These are phyloP conservation scores for Deuterostichococcus epilithicus DNA, from an alignment of 139 green algal species.

Conservation along the genomic window DNA sequence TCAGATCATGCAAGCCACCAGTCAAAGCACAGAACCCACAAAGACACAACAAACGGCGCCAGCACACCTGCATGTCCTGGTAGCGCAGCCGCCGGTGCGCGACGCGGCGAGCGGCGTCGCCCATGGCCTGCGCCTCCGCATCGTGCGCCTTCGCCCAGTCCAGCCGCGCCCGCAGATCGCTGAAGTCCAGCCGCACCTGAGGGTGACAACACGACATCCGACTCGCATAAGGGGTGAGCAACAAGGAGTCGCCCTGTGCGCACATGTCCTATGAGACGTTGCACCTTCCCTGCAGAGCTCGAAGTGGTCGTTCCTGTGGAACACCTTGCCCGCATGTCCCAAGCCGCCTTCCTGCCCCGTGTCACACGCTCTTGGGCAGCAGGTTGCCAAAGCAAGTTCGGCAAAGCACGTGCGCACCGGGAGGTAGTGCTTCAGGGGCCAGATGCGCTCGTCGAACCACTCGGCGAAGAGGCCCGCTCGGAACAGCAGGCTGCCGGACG, in stretches of 20 bases:
- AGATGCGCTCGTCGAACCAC: conserved; percentile 9
- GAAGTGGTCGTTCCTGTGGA: too few relatives aligned
- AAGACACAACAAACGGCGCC: background rate
- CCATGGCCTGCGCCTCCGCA: background rate
- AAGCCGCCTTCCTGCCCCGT: too few relatives aligned
- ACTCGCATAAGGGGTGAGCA: too few relatives aligned
- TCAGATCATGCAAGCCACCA: too few relatives aligned
- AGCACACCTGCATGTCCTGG: conserved; percentile 4
- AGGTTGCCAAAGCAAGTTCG: too few relatives aligned
- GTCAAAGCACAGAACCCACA: too few relatives aligned
- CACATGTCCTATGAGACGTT: too few relatives aligned
- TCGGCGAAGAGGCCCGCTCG: background rate
- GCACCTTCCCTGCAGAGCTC: too few relatives aligned
- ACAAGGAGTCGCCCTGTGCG: too few relatives aligned
- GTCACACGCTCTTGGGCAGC: too few relatives aligned
- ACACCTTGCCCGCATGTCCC: too few relatives aligned
- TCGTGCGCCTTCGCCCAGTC: conserved; percentile 7
- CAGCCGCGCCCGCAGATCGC: background rate
- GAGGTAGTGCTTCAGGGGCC: conserved; percentile 1
- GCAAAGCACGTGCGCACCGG: background rate
- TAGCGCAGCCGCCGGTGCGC: background rate
- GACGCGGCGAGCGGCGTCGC: background rate
- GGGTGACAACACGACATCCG: background rate
- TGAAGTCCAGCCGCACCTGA: conserved; percentile 4
- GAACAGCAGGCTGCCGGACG: conserved; percentile 7